A percentile compares a stretch with the other conserved stretches of the same genome.
Evolutionary conservation across 148 eudicot species (phyloP).

Genomic region (Bassia scoparia): DNA sequence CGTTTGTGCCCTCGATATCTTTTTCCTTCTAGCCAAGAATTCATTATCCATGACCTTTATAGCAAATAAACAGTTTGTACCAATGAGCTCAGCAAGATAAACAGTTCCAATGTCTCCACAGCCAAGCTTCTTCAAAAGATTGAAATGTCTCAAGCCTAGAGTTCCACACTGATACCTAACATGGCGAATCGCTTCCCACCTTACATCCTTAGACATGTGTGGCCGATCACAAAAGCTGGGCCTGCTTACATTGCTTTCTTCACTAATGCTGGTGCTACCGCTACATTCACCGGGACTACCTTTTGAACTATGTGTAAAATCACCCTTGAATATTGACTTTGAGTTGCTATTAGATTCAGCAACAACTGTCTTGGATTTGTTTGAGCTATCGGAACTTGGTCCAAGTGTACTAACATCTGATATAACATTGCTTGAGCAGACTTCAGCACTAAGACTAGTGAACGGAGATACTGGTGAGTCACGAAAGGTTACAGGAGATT

Average conservation of each 20-base stretch:
- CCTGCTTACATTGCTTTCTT: slow-evolving; percentile 73
- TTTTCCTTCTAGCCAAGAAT: slow-evolving; percentile 76
- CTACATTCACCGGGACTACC: slow-evolving; percentile 73
- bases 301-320: slow-evolving; percentile 72
- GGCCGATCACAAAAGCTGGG: slow-evolving; percentile 72
- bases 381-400: slow-evolving; percentile 29
- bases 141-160: slow-evolving; percentile 67
- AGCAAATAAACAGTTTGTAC: slow-evolving; percentile 73
- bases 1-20: slow-evolving; percentile 81
- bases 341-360: slow-evolving; percentile 35
- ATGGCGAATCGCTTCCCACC: slow-evolving; percentile 79
- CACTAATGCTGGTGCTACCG: slow-evolving; percentile 70
- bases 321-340: slow-evolving; percentile 46
- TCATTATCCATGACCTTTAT: slow-evolving; percentile 97
- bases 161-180: slow-evolving; percentile 59
- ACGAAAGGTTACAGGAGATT: slow-evolving; percentile 33
- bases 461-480: slow-evolving; percentile 36
- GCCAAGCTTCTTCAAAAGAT: slow-evolving; percentile 86
- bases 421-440: slow-evolving; percentile 31
- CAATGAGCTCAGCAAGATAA: slow-evolving; percentile 82
- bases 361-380: slow-evolving; percentile 28
- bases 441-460: slow-evolving; percentile 34
- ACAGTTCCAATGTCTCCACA: slow-evolving; percentile 96
- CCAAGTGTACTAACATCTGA: slow-evolving; percentile 37
- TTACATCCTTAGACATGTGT: slow-evolving; percentile 85